Percentiles rank a stretch among this genome's conserved stretches.
Evolutionary conservation across 352 stramenopile species (phyloP).

Genomic region (Phytophthora citrophthora): DNA sequence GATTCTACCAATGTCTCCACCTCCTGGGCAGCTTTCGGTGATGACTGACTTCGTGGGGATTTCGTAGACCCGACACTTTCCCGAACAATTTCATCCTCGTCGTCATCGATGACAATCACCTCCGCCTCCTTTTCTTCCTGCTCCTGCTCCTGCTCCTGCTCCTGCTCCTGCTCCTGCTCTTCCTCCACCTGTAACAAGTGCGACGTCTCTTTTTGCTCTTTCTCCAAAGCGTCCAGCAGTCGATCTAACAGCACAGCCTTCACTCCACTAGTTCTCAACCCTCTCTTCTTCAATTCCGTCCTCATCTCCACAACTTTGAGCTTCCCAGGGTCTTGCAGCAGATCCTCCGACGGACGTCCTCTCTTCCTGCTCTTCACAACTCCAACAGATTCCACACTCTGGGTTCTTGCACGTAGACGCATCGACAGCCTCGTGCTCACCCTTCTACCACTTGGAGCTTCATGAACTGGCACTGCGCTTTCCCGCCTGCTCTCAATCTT

Average conservation of each 20-base stretch:
- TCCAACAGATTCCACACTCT: slow-evolving; percentile 6
- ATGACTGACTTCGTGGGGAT: slow-evolving; percentile 17
- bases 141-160: slow-evolving; percentile 18
- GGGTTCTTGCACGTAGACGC: slow-evolving; percentile 1
- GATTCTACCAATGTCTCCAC: not conserved
- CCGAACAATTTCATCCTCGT: slow-evolving; percentile 66
- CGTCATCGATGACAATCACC: slow-evolving; percentile 14
- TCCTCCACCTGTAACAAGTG: slow-evolving; percentile 36
- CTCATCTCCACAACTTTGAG: slow-evolving; percentile 65
- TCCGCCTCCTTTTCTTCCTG: slow-evolving; percentile 8
- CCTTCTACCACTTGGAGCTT: not conserved
- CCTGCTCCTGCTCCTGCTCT: slow-evolving; percentile 2
- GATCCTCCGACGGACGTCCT: slow-evolving; percentile 28
- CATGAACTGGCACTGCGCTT: not conserved
- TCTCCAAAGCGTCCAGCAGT: slow-evolving; percentile 53
- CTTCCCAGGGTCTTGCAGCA: slow-evolving; percentile 26
- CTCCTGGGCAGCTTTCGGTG: slow-evolving; percentile 4
- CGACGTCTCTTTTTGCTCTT: slow-evolving; percentile 39
- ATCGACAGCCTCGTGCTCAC: slow-evolving; percentile 15
- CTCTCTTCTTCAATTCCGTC: slow-evolving; percentile 63
- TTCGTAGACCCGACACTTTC: slow-evolving; percentile 52
- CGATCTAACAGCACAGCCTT: slow-evolving; percentile 61
- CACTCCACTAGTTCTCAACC: slow-evolving; percentile 52
- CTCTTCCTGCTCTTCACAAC: slow-evolving; percentile 44
- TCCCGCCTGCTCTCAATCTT: slow-evolving; percentile 13